Conservation (phyloP, 2,329 filamentous ascomycete species). For the Diatrype stigma region DNA sequence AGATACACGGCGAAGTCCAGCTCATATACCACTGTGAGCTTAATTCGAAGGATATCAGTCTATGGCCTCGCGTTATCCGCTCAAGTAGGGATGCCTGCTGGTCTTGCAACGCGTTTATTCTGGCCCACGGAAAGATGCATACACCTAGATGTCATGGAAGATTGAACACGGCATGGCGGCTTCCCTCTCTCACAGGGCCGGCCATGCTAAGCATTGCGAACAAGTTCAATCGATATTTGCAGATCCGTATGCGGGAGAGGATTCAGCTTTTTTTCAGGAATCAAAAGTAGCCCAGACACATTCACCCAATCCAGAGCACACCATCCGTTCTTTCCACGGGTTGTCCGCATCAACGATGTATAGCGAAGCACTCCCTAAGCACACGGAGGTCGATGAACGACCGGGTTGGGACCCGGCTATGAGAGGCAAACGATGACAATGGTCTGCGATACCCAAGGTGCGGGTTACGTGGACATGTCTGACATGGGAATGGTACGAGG, state of each 20-base stretch:
- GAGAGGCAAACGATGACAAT: no score
- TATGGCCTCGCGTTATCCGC: slow-evolving; percentile 38
- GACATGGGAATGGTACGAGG: no score
- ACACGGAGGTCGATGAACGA: background rate
- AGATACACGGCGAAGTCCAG: slow-evolving; percentile 48
- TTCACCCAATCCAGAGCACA: slow-evolving; percentile 14
- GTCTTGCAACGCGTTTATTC: slow-evolving; percentile 45
- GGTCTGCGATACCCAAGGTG: no score
- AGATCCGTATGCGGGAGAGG: slow-evolving; percentile 2
- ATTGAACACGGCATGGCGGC: slow-evolving; percentile 41
- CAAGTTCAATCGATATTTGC: slow-evolving; percentile 11
- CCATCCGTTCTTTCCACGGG: slow-evolving; percentile 4
- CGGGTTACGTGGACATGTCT: no score
- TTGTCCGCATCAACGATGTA: slow-evolving; percentile 6
- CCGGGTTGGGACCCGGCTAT: no score
- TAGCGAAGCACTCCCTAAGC: background rate
- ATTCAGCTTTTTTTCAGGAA: slow-evolving; percentile 6
- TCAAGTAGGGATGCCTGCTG: slow-evolving; percentile 49
- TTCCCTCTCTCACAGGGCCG: slow-evolving; percentile 25
- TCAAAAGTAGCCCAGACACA: slow-evolving; percentile 1
- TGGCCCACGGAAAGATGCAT: slow-evolving; percentile 35
- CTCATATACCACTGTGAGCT: slow-evolving; percentile 40
- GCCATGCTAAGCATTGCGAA: slow-evolving; percentile 1
- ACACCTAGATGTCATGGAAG: slow-evolving; percentile 38
- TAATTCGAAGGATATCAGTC: slow-evolving; percentile 8